Conservation (phyloP, 768 basidiomycete species). For the Macrolepiota fuliginosa region DNA sequence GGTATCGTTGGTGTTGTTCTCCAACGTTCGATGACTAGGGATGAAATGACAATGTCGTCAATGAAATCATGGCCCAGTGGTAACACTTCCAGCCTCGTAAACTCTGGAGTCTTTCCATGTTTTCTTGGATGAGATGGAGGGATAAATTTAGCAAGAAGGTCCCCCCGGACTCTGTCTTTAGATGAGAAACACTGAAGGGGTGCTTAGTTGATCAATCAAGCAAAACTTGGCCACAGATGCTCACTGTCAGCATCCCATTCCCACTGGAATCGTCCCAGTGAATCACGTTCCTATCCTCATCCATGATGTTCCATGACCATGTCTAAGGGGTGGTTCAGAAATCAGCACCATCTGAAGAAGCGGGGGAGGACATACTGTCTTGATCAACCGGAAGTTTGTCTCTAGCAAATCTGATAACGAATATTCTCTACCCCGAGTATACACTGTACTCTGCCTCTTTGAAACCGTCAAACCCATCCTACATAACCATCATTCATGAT, state of each 20-base stretch:
- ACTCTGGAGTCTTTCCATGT: slow-evolving; percentile 30
- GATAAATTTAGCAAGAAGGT: slow-evolving; percentile 37
- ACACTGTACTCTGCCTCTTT: slow-evolving; percentile 8
- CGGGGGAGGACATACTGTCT: background rate
- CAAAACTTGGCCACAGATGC: slow-evolving; percentile 7
- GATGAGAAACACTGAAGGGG: slow-evolving; percentile 36
- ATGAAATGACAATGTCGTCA: slow-evolving; percentile 43
- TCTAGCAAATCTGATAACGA: slow-evolving; percentile 8
- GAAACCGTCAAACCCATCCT: slow-evolving; percentile 13
- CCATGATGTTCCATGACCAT: slow-evolving; percentile 34
- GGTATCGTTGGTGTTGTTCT: slow-evolving; percentile 33
- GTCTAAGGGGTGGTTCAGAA: slow-evolving; percentile 16
- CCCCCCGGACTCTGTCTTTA: slow-evolving; percentile 30
- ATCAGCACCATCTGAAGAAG: background rate
- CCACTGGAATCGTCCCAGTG: slow-evolving; percentile 35
- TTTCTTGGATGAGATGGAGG: slow-evolving; percentile 31
- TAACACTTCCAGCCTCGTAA: slow-evolving; percentile 35
- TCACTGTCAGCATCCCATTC: slow-evolving; percentile 27
- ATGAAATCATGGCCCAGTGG: slow-evolving; percentile 37
- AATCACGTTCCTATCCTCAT: slow-evolving; percentile 21
- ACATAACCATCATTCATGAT: background rate
- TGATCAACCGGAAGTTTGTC: slow-evolving; percentile 5
- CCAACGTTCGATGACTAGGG: slow-evolving; percentile 37
- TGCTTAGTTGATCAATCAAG: background rate
- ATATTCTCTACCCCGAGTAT: slow-evolving; percentile 9